A percentile compares a stretch with the other conserved stretches of the same genome.
Evolutionary conservation across 805 yeast genomes (phyloP).

Genomic region (Myxozyma lipomycoides): DNA sequence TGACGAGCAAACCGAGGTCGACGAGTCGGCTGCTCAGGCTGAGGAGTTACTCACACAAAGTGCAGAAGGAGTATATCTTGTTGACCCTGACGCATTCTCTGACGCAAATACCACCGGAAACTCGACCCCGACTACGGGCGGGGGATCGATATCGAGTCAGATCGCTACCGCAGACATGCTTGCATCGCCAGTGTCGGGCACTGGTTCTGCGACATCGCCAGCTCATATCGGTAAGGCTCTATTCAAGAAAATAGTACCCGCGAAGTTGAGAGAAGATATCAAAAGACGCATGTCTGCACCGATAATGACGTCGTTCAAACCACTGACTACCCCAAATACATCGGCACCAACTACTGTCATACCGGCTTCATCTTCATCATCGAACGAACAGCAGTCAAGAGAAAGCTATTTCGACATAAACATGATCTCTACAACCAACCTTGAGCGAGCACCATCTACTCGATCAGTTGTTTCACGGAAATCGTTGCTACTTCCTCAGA

Average conservation of each 20-base stretch:
- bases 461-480: slow-evolving; percentile 2
- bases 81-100: slow-evolving; percentile 23
- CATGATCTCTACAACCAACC: slow-evolving; percentile 19
- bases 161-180: neutral
- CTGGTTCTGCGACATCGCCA: slow-evolving; percentile 10
- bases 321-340: too few relatives aligned
- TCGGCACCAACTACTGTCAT: too few relatives aligned
- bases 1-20: slow-evolving; percentile 19
- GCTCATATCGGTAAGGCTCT: slow-evolving; percentile 16
- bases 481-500: slow-evolving; percentile 1
- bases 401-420: slow-evolving; percentile 19
- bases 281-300: slow-evolving; percentile 26
- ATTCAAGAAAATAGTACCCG: slow-evolving; percentile 23
- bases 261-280: slow-evolving; percentile 16
- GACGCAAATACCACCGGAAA: too few relatives aligned
- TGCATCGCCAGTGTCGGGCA: neutral
- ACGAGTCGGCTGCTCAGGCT: slow-evolving; percentile 20
- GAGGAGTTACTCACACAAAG: slow-evolving; percentile 16
- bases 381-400: neutral
- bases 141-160: neutral
- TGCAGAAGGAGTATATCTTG: slow-evolving; percentile 2
- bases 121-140: neutral
- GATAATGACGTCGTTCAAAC: neutral
- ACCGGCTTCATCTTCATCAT: slow-evolving; percentile 7
- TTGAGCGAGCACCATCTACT: slow-evolving; percentile 1